phyloP scores from a whole-genome alignment of 257 asterid genomes.

The Solanum appendiculatum region DNA sequence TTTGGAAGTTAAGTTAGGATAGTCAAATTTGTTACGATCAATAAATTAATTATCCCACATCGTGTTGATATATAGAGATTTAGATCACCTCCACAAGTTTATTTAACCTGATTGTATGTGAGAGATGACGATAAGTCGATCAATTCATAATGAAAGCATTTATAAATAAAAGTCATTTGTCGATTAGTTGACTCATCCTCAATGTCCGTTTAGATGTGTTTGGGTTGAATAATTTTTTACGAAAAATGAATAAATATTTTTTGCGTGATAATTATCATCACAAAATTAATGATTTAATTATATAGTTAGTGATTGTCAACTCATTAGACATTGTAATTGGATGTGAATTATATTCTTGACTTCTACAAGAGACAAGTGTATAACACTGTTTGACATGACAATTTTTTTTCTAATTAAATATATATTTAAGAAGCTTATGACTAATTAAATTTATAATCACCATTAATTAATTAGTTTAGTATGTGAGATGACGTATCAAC shows the following conservation, averaged over 20 bases:
- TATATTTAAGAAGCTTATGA: constrained; percentile 9
- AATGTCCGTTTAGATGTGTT: not conserved
- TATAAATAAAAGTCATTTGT: not conserved
- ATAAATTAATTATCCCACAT: too few species aligned
- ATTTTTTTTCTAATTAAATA: constrained; percentile 2
- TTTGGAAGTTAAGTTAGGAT: too few species aligned
- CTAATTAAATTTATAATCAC: constrained; percentile 1
- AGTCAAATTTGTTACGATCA: too few species aligned
- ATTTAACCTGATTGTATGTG: too few species aligned
- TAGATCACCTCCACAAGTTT: too few species aligned
- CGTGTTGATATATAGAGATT: too few species aligned
- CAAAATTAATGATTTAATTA: not conserved
- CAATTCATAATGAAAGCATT: too few species aligned
- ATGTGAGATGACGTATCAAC: not conserved
- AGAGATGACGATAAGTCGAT: too few species aligned
- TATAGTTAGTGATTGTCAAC: not conserved
- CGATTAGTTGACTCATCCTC: not conserved
- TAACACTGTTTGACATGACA: constrained; percentile 11
- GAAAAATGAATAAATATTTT: not conserved
- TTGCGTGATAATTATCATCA: not conserved
- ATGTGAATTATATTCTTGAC: constrained; percentile 18
- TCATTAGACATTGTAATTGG: constrained; percentile 5
- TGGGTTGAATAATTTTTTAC: not conserved
- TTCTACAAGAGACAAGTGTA: constrained; percentile 10
- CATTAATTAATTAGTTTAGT: not conserved